Base-by-base conservation (phyloP, 2,329 filamentous ascomycete genomes). In the Diaporthe longicolla region DNA sequence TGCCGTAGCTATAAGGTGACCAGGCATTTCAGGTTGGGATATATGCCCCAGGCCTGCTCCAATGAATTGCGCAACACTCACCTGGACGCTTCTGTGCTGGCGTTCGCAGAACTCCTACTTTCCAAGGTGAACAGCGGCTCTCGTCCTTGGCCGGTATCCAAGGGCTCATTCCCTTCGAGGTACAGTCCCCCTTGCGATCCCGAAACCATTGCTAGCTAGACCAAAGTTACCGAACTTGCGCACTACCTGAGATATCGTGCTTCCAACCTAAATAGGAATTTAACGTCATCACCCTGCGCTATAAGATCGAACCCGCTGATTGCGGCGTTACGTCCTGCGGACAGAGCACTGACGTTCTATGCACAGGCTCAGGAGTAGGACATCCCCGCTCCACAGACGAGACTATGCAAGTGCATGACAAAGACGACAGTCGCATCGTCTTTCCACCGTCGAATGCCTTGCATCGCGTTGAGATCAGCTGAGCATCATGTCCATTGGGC, bases 341-440 rank as follows among this genome's bases (percentile, higher is more conserved):
- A 32, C 26, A 52, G 45, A 66, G 63, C 63, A 66, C 63, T 66
- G 63, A 66, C 63, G 21, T 35, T 37, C 24, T 52, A 21, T 54
- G 63, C 48, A 68, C 63, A 43, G 40, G 40, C 17, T 17, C 40
- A 43, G 40, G 40, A 43, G 40, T 43, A 17, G 37, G 48, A 45
- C 11, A 68, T 54, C 63, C 48, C 63, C 63, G 63, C 63, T 48
- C 43, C 32, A 52, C 48, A 48, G 35, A 68, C 32, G 48, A 54
- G 26, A 50, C 48, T 21, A 52, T 68, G 63, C 63, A 68, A 54
- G 63, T 19, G 21, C 63, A 68, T 54, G 63, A 68, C 63, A 68
- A 32, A 43, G 59, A 65, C 40, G 59, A 48, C 59, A 43, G 40
- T 43, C 40, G 40, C 37, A 40, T 40, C 37, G 37, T 40, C 37